Evolutionary conservation across 163 green algal genomes (phyloP).

Genomic region (Prototheca cutis): DNA sequence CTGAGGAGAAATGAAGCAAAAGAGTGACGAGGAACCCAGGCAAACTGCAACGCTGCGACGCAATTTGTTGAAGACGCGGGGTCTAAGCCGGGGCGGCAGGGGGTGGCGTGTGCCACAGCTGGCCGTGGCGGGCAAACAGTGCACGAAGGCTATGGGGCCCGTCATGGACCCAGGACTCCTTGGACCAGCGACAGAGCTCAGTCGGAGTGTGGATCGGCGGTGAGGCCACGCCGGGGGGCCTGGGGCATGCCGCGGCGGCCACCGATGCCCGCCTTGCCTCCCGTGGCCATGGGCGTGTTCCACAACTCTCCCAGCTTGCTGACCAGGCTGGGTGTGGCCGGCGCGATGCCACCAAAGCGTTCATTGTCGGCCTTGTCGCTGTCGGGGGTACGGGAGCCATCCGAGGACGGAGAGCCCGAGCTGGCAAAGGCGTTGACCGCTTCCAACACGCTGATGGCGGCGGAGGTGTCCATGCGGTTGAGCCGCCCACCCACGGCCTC

Average conservation of each 20-base stretch:
- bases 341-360: not conserved
- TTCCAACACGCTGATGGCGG: slow-evolving; percentile 1
- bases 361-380: not conserved
- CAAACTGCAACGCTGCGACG: too few species aligned
- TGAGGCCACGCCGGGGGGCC: not conserved
- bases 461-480: not conserved
- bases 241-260: not conserved
- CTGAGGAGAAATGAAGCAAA: too few species aligned
- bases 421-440: not conserved
- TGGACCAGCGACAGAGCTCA: not conserved
- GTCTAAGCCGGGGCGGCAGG: too few species aligned
- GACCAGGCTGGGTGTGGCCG: not conserved
- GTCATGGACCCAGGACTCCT: too few species aligned
- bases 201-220: not conserved
- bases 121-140: too few species aligned
- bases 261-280: too few species aligned
- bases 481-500: not conserved
- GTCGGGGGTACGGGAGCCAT: not conserved
- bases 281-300: not conserved
- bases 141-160: not conserved
- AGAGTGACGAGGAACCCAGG: too few species aligned
- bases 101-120: too few species aligned
- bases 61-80: too few species aligned
- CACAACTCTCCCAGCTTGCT: not conserved
- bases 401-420: slow-evolving; percentile 2